Base-by-base conservation (phyloP, 129 eudicot species). In the Sambucus nigra region DNA sequence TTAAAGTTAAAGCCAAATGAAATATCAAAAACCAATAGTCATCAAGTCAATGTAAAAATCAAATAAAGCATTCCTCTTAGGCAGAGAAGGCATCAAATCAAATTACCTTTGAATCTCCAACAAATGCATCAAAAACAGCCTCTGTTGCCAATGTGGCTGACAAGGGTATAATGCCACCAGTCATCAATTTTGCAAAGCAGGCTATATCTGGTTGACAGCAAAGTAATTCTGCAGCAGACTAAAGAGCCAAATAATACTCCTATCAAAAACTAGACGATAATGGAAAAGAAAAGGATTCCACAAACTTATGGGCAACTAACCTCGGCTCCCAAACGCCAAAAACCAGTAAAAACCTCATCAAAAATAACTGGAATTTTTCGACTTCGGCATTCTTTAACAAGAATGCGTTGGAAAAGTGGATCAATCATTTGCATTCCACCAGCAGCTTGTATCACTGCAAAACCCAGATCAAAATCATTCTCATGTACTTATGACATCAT, bases 351-450 rank as follows among this genome's bases (percentile, higher is more conserved):
- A 59, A 91, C 95, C 59, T 91, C 95, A 77, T 91, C 99, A 70
- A 91, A 91, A 28, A 91, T 91, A 29, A 91, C 95, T 0, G 99
- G 94, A 75, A 91, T 80, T 58, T 76, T 86, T 25, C 72, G 79
- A 33, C 24, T 57, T 63, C 53, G 65, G 71, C 99, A 91, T 71
- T 91, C 87, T 60, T 32, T 75, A 22, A 86, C 99, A 63, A 91
- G 94, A 41, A 73, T 19, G 19, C 99, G 80, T 61, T 91, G 95
- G 60, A 86, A 91, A 17, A 91, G 79, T 16, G 99, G 99, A 73
- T 91, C 99, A 61, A 86, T 73, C 95, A 91, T 82, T 60, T 65
- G 76, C 99, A 91, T 86, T 57, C 99, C 99, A 47, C 99, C 95
- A 51, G 99, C 91, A 63, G 76, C 99, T 59, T 91, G 99, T 60